Evolutionary conservation across 108 stramenopile species (phyloP).

Genomic region (Asterionellopsis glacialis): DNA sequence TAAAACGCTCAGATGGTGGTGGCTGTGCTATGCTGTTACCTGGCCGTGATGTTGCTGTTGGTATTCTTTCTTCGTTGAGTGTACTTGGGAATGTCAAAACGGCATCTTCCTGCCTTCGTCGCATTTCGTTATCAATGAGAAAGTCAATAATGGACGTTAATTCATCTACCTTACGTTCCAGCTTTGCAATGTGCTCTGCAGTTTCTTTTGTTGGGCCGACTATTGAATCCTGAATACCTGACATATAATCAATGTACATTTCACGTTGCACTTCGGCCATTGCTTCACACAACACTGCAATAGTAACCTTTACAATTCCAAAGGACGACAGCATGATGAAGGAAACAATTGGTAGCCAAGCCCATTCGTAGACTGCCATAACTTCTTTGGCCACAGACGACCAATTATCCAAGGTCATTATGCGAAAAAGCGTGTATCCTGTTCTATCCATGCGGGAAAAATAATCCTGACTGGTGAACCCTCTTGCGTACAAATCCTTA

Average conservation of each 20-base stretch:
- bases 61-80: too few species aligned
- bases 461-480: slow-evolving; percentile 29
- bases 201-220: neutral
- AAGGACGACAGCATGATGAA: slow-evolving; percentile 30
- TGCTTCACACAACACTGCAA: slow-evolving; percentile 51
- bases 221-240: neutral
- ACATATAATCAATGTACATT: neutral
- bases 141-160: slow-evolving; percentile 2
- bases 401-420: slow-evolving; percentile 52
- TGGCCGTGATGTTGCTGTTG: too few species aligned
- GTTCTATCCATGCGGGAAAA: slow-evolving; percentile 30
- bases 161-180: slow-evolving; percentile 12
- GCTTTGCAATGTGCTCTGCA: neutral
- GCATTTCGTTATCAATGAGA: slow-evolving; percentile 6
- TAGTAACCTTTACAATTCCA: slow-evolving; percentile 31
- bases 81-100: too few species aligned
- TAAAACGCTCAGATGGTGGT: too few species aligned
- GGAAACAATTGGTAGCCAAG: slow-evolving; percentile 24
- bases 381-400: slow-evolving; percentile 30
- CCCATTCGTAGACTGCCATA: slow-evolving; percentile 22
- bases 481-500: slow-evolving; percentile 22
- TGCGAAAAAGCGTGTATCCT: slow-evolving; percentile 39
- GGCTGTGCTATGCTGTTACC: too few species aligned
- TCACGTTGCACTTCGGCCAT: slow-evolving; percentile 11
- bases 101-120: too few species aligned